Conservation (phyloP, 306 rosid genomes). For the Cyamopsis tetragonoloba region DNA sequence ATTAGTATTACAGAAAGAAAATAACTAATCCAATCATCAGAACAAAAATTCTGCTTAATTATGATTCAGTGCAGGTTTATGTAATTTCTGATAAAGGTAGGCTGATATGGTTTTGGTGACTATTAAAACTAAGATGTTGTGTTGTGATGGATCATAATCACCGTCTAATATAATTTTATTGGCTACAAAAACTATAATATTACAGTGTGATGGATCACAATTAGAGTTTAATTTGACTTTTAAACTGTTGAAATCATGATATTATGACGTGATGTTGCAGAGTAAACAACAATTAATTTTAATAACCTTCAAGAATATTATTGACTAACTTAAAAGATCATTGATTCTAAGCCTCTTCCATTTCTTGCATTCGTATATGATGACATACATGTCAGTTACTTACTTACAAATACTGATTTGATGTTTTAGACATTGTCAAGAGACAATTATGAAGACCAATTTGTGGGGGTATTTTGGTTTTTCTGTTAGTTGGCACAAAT, state of each 20-base stretch:
- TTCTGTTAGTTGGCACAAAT: not conserved
- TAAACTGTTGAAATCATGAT: too few species aligned
- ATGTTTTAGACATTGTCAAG: constrained; percentile 25
- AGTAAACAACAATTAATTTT: not conserved
- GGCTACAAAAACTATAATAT: too few species aligned
- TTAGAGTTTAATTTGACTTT: too few species aligned
- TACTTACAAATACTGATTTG: not conserved
- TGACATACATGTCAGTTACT: not conserved
- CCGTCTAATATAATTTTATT: too few species aligned
- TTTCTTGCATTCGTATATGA: constrained; percentile 8
- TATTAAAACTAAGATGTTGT: too few species aligned
- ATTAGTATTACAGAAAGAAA: not conserved
- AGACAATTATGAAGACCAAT: not conserved
- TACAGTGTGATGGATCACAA: too few species aligned
- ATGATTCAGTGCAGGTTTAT: not conserved
- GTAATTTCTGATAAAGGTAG: too few species aligned
- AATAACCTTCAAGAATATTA: not conserved
- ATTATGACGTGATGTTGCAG: too few species aligned
- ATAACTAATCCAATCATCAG: not conserved
- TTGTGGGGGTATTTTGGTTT: constrained; percentile 24
- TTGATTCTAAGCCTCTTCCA: not conserved
- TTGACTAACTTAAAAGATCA: not conserved
- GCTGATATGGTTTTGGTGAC: too few species aligned
- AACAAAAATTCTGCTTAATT: not conserved
- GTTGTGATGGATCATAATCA: too few species aligned